Percentiles rank a stretch among this genome's conserved stretches.
These are phyloP conservation scores for Iris macrosiphon DNA, from an alignment of 106 monocot genomes.

Conservation along the genomic window DNA sequence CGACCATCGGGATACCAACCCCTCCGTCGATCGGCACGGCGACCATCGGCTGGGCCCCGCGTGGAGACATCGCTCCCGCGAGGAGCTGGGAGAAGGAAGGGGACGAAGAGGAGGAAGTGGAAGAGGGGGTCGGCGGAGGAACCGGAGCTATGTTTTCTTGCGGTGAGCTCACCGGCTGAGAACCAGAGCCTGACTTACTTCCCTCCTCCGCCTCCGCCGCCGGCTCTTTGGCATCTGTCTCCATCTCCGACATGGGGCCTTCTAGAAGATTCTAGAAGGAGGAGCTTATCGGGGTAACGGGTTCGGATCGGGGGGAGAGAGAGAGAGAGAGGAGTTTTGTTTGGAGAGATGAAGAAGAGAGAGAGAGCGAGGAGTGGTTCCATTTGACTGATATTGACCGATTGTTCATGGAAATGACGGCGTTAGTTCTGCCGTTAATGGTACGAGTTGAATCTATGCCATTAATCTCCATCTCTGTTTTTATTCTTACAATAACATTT, in stretches of 20 bases:
- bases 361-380: too few species aligned
- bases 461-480: too few species aligned
- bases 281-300: too few species aligned
- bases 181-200: not conserved
- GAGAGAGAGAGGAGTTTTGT: too few species aligned
- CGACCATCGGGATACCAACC: constrained; percentile 20
- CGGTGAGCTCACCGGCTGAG: not conserved
- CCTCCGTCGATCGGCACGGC: constrained; percentile 6
- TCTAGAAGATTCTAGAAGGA: not conserved
- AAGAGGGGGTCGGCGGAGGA: not conserved
- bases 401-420: too few species aligned
- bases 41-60: constrained; percentile 5
- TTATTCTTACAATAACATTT: too few species aligned
- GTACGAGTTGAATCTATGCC: too few species aligned
- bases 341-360: too few species aligned
- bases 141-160: not conserved
- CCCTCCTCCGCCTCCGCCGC: not conserved
- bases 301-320: too few species aligned
- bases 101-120: not conserved
- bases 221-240: not conserved
- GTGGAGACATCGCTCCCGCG: constrained; percentile 19
- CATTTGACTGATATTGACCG: too few species aligned
- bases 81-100: constrained; percentile 18
- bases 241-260: constrained; percentile 1
- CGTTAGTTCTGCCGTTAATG: too few species aligned